Base-by-base conservation (phyloP, 805 yeast species). In the Suhomyces canberraensis region DNA sequence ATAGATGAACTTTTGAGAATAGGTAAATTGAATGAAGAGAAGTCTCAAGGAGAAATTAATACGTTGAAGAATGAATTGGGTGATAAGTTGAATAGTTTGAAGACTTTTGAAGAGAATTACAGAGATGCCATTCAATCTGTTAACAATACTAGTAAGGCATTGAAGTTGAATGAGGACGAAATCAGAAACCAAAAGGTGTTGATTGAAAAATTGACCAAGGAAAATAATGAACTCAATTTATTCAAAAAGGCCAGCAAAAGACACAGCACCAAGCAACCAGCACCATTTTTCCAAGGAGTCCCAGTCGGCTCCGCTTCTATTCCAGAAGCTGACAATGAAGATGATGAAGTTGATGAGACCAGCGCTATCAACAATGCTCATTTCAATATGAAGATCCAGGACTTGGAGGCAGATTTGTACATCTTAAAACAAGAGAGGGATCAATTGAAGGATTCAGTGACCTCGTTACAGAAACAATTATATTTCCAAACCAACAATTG, bases 391-490 rank as follows among this genome's bases (percentile, higher is more conserved):
- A 84, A 81, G 60, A 73, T 88, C 29, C 79, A 84, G 49, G 95
- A 88, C 49, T 64, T 88, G 48, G 85, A 86, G 51, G 95, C 95
- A 3, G 95, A 87, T 55, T 66, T 88, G 46, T 83, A 75, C 50
- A 84, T 88, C 38, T 73, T 83, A 46, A 80, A 79, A 50, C 91
- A 87, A 60, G 96, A 88, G 60, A 74, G 95, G 46, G 93, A 88
- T 52, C 84, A 81, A 48, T 66, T 85, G 56, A 81, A 78, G 52
- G 83, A 78, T 16, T 79, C 72, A 40, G 75, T 80, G 11, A 54
- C 77, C 21, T 49, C 66, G 0, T 62, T 82, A 54, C 81, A 82
- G 60, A 83, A 82, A 55, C 76, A 75, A 48, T 59, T 82, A 41
- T 58, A 58, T 54, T 43, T 56, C 11, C 36, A 39, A 21, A n/a